A percentile compares a stretch with the other conserved stretches of the same genome.
phyloP scores from a whole-genome alignment of 345 rosid genomes.

The Zanthoxylum bungeanum region DNA sequence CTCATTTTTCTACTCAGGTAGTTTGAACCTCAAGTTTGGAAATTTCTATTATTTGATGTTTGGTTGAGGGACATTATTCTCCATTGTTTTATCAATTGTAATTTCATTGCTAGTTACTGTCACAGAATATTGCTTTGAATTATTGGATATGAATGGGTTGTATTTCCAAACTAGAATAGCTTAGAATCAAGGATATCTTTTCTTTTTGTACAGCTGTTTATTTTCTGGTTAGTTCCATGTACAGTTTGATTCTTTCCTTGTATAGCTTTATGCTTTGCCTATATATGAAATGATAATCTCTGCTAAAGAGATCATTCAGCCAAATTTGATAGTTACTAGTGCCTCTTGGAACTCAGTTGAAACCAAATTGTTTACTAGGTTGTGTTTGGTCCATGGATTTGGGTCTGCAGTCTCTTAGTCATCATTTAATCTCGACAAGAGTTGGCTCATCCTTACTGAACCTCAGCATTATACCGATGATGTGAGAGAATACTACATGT shows the following conservation, averaged over 20 bases:
- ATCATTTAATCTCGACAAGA: not conserved
- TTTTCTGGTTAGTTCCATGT: too few species aligned
- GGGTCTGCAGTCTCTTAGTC: not conserved
- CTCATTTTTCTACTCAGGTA: slow-evolving; percentile 76
- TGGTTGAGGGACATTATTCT: not conserved
- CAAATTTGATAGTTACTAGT: too few species aligned
- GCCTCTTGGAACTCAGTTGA: not conserved
- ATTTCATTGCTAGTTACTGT: not conserved
- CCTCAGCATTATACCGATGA: not conserved
- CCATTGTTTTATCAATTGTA: not conserved
- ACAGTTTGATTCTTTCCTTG: too few species aligned
- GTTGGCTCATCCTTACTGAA: not conserved
- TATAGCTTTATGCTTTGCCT: too few species aligned
- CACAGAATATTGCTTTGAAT: too few species aligned
- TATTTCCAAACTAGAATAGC: too few species aligned
- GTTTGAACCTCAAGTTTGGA: slow-evolving; percentile 2
- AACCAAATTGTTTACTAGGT: not conserved
- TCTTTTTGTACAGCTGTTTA: too few species aligned
- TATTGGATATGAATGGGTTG: too few species aligned
- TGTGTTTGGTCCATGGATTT: not conserved
- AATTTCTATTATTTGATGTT: not conserved
- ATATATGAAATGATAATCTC: too few species aligned
- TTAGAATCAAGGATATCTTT: too few species aligned
- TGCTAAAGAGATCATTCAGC: too few species aligned
- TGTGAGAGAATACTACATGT: not conserved